A percentile compares a stretch with the other conserved stretches of the same genome.
phyloP scores from a whole-genome alignment of 129 eudicot genomes.

The Erigeron canadensis region DNA sequence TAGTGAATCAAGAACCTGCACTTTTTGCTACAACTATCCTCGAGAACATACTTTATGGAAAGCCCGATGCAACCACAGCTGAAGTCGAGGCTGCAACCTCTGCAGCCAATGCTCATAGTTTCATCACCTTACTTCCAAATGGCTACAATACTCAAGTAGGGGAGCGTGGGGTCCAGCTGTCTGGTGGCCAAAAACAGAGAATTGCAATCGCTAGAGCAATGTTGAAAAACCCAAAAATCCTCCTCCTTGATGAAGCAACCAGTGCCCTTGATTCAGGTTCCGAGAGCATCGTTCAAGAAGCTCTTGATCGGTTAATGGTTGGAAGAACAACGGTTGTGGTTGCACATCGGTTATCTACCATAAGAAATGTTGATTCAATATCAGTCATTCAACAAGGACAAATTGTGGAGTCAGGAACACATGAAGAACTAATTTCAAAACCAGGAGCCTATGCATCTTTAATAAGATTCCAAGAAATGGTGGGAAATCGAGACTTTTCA shows the following conservation, averaged over 20 bases:
- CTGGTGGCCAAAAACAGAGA: constrained; percentile 97
- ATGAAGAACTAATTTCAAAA: constrained; percentile 81
- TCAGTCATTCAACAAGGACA: constrained; percentile 93
- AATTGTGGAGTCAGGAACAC: constrained; percentile 90
- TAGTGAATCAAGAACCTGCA: constrained; percentile 98
- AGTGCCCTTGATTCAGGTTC: constrained; percentile 94
- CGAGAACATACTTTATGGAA: constrained; percentile 89
- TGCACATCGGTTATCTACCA: constrained; percentile 95
- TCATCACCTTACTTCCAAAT: constrained; percentile 84
- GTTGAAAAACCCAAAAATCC: constrained; percentile 89
- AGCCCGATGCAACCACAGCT: constrained; percentile 75
- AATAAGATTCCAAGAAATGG: constrained; percentile 96
- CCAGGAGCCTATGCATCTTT: constrained; percentile 85
- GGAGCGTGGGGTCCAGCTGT: constrained; percentile 92
- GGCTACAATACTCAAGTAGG: constrained; percentile 98
- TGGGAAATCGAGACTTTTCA: constrained; percentile 80
- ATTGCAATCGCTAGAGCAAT: constrained; percentile 96
- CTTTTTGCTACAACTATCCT: constrained; percentile 98
- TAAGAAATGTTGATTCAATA: constrained; percentile 86
- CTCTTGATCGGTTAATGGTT: constrained; percentile 89
- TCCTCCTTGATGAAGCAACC: constrained; percentile 94
- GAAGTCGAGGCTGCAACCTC: constrained; percentile 89
- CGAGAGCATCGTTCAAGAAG: constrained; percentile 95
- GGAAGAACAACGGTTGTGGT: constrained; percentile 95
- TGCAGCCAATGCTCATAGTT: constrained; percentile 97